Conservation (phyloP, 1,139 yeast genomes). For the Saccharomyces pastorianus region DNA sequence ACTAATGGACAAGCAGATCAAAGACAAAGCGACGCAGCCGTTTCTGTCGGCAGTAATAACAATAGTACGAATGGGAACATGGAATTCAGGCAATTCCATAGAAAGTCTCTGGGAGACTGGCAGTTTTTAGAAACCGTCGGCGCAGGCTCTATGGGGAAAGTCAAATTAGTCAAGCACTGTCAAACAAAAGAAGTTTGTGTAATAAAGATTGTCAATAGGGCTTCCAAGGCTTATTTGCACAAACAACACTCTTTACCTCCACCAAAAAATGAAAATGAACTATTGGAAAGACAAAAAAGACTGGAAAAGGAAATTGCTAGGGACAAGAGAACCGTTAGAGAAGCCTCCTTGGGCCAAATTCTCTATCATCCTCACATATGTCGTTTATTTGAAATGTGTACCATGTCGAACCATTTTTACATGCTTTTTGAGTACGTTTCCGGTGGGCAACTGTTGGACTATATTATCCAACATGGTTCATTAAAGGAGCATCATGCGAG, state of each 20-base stretch:
- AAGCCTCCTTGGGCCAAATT: slow-evolving; percentile 86
- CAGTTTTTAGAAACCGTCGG: slow-evolving; percentile 91
- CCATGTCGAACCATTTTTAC: slow-evolving; percentile 95
- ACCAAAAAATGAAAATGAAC: slow-evolving; percentile 47
- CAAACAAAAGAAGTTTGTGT: slow-evolving; percentile 80
- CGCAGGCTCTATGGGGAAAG: slow-evolving; percentile 99
- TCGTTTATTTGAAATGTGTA: slow-evolving; percentile 83
- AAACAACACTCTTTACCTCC: slow-evolving; percentile 70
- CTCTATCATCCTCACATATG: slow-evolving; percentile 90
- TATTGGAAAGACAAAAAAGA: slow-evolving; percentile 59
- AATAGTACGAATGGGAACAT: slow-evolving; percentile 11
- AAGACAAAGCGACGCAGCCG: no score
- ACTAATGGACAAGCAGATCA: no score
- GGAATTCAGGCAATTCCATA: slow-evolving; percentile 53
- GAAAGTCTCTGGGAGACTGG: slow-evolving; percentile 95
- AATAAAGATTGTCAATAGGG: slow-evolving; percentile 73
- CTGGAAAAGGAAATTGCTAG: slow-evolving; percentile 82
- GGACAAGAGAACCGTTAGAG: slow-evolving; percentile 87
- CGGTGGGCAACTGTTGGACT: slow-evolving; percentile 96
- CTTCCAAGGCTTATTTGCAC: slow-evolving; percentile 66
- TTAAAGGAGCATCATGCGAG: slow-evolving; percentile 90
- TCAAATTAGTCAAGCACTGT: slow-evolving; percentile 82
- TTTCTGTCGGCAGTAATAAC: slow-evolving; percentile 1
- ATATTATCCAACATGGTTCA: slow-evolving; percentile 93
- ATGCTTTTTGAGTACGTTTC: slow-evolving; percentile 95